Evolutionary conservation across 495 filamentous ascomycete genomes (phyloP).

Genomic region (Penicillium bialowiezense): DNA sequence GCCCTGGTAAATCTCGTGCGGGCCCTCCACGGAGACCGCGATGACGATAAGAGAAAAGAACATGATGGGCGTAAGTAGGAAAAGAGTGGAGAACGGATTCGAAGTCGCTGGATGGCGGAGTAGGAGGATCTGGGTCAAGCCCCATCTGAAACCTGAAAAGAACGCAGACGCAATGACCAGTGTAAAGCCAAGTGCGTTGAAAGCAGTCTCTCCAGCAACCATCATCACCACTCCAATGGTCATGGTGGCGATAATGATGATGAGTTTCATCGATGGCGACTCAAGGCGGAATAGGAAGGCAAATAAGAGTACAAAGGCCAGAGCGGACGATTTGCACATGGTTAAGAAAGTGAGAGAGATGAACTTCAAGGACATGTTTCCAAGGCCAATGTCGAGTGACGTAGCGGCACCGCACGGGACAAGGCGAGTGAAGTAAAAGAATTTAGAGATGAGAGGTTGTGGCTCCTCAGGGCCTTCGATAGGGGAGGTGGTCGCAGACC

Average conservation of each 20-base stretch:
- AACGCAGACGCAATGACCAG: slow-evolving; percentile 91
- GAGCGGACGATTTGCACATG: slow-evolving; percentile 98
- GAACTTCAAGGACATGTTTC: slow-evolving; percentile 93
- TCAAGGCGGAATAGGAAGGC: slow-evolving; percentile 95
- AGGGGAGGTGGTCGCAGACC: slow-evolving; percentile 48
- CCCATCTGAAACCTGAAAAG: slow-evolving; percentile 97
- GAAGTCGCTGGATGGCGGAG: slow-evolving; percentile 92
- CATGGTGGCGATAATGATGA: slow-evolving; percentile 88
- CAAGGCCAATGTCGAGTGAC: slow-evolving; percentile 92
- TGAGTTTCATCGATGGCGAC: slow-evolving; percentile 76
- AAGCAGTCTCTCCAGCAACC: slow-evolving; percentile 94
- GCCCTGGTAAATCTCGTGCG: slow-evolving; percentile 59
- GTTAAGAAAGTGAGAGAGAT: slow-evolving; percentile 97
- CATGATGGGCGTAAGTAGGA: slow-evolving; percentile 96
- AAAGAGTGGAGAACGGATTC: slow-evolving; percentile 96
- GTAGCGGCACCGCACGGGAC: slow-evolving; percentile 92
- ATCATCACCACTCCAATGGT: slow-evolving; percentile 97
- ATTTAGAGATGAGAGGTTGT: slow-evolving; percentile 75
- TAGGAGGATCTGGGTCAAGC: slow-evolving; percentile 90
- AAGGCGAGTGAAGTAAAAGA: slow-evolving; percentile 90
- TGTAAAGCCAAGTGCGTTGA: slow-evolving; percentile 82
- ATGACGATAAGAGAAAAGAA: slow-evolving; percentile 78
- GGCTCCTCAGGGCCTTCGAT: slow-evolving; percentile 44
- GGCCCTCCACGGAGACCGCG: slow-evolving; percentile 83
- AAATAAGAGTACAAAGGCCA: slow-evolving; percentile 93